Evolutionary conservation across 768 basidiomycete species (phyloP).

Genomic region (Psilocybe tampanensis): DNA sequence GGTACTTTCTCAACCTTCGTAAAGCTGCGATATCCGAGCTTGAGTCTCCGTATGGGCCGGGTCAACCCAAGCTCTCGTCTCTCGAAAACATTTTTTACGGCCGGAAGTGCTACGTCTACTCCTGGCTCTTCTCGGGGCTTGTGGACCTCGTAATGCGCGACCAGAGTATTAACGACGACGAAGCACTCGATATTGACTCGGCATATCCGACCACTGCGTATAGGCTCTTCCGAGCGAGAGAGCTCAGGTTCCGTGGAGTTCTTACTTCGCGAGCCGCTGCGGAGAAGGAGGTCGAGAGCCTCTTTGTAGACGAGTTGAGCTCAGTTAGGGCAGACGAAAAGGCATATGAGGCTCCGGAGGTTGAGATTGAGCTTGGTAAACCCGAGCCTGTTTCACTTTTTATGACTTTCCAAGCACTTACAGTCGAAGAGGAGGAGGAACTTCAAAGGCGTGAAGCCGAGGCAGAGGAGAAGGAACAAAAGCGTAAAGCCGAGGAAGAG

Average conservation of each 20-base stretch:
- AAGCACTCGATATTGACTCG: background rate
- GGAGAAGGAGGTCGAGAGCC: background rate
- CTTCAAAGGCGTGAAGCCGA: too few relatives aligned
- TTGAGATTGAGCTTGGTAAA: background rate
- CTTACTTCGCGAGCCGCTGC: background rate
- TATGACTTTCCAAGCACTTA: too few relatives aligned
- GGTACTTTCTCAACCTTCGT: constrained; percentile 10
- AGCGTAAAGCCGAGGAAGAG: too few relatives aligned
- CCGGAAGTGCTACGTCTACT: background rate
- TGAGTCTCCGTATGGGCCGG: background rate
- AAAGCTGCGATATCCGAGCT: background rate
- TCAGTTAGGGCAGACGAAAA: background rate
- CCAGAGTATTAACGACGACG: background rate
- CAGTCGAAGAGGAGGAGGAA: too few relatives aligned
- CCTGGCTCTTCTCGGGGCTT: constrained; percentile 10
- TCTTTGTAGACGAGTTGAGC: background rate
- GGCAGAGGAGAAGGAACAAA: too few relatives aligned
- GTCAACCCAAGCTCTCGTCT: background rate
- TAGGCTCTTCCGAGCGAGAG: background rate
- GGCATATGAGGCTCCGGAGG: background rate
- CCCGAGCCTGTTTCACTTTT: background rate
- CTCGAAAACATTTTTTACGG: constrained; percentile 24
- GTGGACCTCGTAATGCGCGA: background rate
- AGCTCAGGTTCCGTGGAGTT: background rate
- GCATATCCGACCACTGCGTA: background rate